Conservation (phyloP, 768 basidiomycete species). For the Suillus decipiens region DNA sequence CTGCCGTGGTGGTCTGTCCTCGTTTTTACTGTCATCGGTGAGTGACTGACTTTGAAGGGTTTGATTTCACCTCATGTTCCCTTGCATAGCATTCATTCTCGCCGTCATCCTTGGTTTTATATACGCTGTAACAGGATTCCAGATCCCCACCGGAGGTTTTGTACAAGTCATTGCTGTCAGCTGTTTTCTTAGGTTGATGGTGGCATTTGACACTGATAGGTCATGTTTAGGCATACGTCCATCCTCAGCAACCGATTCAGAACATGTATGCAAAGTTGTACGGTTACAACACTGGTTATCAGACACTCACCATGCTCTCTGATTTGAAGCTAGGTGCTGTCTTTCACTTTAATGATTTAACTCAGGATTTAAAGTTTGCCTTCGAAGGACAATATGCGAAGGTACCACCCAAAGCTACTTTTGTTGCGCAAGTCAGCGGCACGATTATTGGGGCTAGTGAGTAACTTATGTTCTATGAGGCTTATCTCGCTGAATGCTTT, state of each 20-base stretch:
- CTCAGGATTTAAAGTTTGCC: constrained; percentile 20
- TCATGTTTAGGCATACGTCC: constrained; percentile 29
- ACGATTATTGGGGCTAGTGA: constrained; percentile 52
- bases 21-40: constrained; percentile 44
- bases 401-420: constrained; percentile 51
- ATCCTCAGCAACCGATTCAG: constrained; percentile 18
- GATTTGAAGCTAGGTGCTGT: constrained; percentile 29
- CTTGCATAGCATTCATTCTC: constrained; percentile 29
- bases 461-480: constrained; percentile 10
- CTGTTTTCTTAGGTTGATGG: constrained; percentile 5
- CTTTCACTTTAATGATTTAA: constrained; percentile 10
- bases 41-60: constrained; percentile 16
- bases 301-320: constrained; percentile 55
- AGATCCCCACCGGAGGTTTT: constrained; percentile 15
- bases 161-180: constrained; percentile 19
- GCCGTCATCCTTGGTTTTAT: constrained; percentile 44
- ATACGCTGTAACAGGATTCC: constrained; percentile 17
- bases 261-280: constrained; percentile 58
- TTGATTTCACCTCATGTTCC: constrained; percentile 19
- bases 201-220: constrained; percentile 10
- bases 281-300: constrained; percentile 52
- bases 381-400: constrained; percentile 60
- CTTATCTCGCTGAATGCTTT: background rate
- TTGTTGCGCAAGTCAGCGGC: constrained; percentile 48
- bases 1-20: constrained; percentile 58